Evolutionary conservation across 2,329 filamentous ascomycete genomes (phyloP), one percentile per base, ranked within the genome.

Genomic region (Fusarium praegraminearum): DNA sequence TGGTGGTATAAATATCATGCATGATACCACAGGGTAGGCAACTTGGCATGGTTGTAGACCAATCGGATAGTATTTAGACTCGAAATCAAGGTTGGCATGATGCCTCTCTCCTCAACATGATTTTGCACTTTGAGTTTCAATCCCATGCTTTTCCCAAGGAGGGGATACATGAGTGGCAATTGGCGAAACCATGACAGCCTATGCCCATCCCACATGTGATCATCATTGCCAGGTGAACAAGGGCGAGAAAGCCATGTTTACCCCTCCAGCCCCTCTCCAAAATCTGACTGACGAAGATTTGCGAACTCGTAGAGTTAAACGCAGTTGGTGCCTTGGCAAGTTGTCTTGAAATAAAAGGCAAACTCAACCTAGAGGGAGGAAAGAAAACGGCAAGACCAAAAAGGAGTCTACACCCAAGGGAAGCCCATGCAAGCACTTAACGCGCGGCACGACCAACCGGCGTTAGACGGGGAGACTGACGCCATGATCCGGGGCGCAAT

Each of bases 401-500:
- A 52, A 24, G 52, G 50, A 38, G 53, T 44, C 35, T 30, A n/a
- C 15, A 30, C n/a, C 15, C 41, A 49, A 36, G 22, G 45, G 38
- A 28, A 32, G 22, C n/a, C 54, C 41, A 68, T 71, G 68, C 68
- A 71, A 71, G 68, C 68, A 71, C 68, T 71, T 71, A 71, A 71
- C 68, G 60, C 68, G 68, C 44, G 58, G 58, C 67, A 51, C 67
- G 62, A 57, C 56, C 60, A 43, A 33, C 40, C 38, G 62, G 56
- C 54, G 49, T 64, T 40, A 32, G 54, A 61, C 55, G 50, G 67
- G 50, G 67, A 70, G 67, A 70, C 67, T 70, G 57, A 70, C 46
- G 67, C 62, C 51, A 70, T 70, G 65, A 50, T 55, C 66, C 45
- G 56, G 45, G 35, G 41, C 43, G 40, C 38, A 40, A 40, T 40